A percentile compares a stretch with the other conserved stretches of the same genome.
These are phyloP conservation scores for Epichloe sylvatica DNA, from an alignment of 2,329 filamentous ascomycete species.

Conservation along the genomic window DNA sequence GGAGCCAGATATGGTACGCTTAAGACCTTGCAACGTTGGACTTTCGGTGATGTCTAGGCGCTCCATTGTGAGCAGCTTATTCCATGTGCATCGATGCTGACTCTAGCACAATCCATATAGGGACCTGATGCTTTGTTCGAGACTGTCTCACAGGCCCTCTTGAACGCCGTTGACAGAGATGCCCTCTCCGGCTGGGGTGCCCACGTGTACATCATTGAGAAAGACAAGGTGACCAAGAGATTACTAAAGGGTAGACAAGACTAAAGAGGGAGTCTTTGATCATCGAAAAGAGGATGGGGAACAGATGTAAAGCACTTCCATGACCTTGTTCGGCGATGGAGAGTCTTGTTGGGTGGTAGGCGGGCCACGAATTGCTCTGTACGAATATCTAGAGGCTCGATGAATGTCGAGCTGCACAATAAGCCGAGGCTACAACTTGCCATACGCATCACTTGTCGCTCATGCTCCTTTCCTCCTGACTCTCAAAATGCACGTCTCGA, in stretches of 20 bases:
- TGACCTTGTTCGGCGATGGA: neutral
- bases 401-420: slow-evolving; percentile 2
- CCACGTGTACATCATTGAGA: slow-evolving; percentile 98
- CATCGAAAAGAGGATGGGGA: slow-evolving; percentile 4
- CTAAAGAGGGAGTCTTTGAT: slow-evolving; percentile 28
- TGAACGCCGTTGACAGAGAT: slow-evolving; percentile 94
- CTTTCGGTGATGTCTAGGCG: neutral
- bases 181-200: slow-evolving; percentile 96
- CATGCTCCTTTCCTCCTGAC: neutral
- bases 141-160: slow-evolving; percentile 87
- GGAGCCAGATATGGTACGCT: slow-evolving; percentile 85
- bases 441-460: neutral
- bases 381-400: slow-evolving; percentile 10
- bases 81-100: neutral
- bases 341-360: neutral
- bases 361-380: slow-evolving; percentile 3
- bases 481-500: neutral
- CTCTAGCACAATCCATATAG: slow-evolving; percentile 27
- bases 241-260: slow-evolving; percentile 97
- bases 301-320: neutral
- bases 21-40: neutral
- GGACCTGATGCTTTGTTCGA: slow-evolving; percentile 91
- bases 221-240: slow-evolving; percentile 98
- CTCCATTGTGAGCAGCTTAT: neutral
- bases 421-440: neutral